Evolutionary conservation across 768 basidiomycete species (phyloP).

Genomic region (Lactarius evosmus): DNA sequence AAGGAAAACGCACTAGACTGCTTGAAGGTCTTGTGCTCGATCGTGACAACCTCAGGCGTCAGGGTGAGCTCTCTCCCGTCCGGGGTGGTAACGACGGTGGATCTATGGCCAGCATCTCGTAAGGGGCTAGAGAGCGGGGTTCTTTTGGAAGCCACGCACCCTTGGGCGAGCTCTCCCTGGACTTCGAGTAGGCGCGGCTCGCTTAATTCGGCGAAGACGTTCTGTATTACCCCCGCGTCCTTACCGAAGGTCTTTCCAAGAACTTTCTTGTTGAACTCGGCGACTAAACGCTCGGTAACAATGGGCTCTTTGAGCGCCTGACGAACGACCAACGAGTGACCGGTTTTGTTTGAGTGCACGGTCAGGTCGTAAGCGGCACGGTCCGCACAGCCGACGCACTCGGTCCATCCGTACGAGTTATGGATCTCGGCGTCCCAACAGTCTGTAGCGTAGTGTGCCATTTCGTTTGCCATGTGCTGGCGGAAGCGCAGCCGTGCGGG

Average conservation of each 20-base stretch:
- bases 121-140: constrained; percentile 16
- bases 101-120: constrained; percentile 47
- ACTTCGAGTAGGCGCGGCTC: constrained; percentile 62
- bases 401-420: constrained; percentile 90
- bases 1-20: constrained; percentile 61
- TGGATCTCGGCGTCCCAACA: constrained; percentile 99
- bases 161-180: constrained; percentile 68
- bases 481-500: constrained; percentile 82
- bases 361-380: constrained; percentile 94
- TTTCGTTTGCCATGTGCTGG: constrained; percentile 98
- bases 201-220: constrained; percentile 60
- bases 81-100: constrained; percentile 48
- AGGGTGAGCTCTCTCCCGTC: constrained; percentile 69
- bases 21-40: constrained; percentile 83
- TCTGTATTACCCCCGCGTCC: constrained; percentile 67
- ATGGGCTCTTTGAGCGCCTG: constrained; percentile 84
- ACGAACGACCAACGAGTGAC: constrained; percentile 80
- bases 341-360: constrained; percentile 84
- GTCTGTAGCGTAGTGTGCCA: constrained; percentile 99
- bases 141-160: constrained; percentile 45
- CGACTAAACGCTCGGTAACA: constrained; percentile 72
- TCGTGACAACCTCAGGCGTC: constrained; percentile 67
- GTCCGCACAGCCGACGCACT: constrained; percentile 99
- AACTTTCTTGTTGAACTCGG: constrained; percentile 82
- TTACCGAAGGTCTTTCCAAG: constrained; percentile 88